A percentile compares a stretch with the other conserved stretches of the same genome.
Evolutionary conservation across 352 stramenopile species (phyloP).

Genomic region (Phytophthora niederhauseri): DNA sequence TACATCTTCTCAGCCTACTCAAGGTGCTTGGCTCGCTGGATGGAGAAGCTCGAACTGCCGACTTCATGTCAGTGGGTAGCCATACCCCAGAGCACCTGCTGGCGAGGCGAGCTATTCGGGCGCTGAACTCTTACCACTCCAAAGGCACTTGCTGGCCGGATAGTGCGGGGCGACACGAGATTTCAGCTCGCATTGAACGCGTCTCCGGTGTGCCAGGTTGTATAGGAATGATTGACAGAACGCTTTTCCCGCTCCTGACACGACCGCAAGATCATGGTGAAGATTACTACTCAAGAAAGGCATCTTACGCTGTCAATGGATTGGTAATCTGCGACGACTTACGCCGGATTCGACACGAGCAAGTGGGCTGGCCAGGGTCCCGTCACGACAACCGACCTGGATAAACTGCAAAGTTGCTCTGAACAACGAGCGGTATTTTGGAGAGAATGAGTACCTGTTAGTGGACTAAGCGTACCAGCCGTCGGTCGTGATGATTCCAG

Average conservation of each 20-base stretch:
- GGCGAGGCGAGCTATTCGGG: not conserved
- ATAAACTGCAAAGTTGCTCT: not conserved
- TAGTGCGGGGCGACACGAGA: not conserved
- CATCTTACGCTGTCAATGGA: not conserved
- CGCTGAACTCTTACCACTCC: not conserved
- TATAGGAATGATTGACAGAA: not conserved
- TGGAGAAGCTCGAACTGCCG: not conserved
- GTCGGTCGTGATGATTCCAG: not conserved
- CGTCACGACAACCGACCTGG: not conserved
- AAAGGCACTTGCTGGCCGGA: not conserved
- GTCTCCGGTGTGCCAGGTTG: not conserved
- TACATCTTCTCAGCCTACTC: not conserved
- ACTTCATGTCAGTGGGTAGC: not conserved
- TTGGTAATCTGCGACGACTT: not conserved
- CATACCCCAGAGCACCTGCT: not conserved
- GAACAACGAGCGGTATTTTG: not conserved
- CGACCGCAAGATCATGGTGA: not conserved
- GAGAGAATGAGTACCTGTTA: not conserved
- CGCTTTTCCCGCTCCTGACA: not conserved
- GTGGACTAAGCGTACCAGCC: not conserved
- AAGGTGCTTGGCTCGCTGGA: not conserved
- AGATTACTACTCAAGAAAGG: not conserved
- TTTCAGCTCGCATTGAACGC: not conserved
- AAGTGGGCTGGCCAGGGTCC: not conserved
- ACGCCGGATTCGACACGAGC: not conserved